Evolutionary conservation across 345 rosid species (phyloP).

Genomic region (Populus davidiana): DNA sequence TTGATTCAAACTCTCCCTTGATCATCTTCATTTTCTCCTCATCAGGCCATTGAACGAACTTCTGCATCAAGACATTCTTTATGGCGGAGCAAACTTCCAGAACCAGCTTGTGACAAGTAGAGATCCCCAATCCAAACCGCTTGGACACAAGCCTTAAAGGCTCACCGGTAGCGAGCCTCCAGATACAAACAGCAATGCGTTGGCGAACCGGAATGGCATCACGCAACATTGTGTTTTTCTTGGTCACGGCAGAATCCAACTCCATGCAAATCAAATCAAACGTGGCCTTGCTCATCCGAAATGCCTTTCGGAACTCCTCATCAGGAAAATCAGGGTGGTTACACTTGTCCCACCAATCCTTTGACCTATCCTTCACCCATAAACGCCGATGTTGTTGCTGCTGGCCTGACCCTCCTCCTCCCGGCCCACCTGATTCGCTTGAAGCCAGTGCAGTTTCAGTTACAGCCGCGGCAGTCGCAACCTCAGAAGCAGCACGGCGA

Average conservation of each 20-base stretch:
- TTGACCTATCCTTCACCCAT: constrained; percentile 84
- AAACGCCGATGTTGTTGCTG: constrained; percentile 42
- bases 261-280: constrained; percentile 69
- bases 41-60: constrained; percentile 67
- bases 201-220: constrained; percentile 90
- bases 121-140: constrained; percentile 78
- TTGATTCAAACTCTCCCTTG: constrained; percentile 41
- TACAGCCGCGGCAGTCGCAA: constrained; percentile 19
- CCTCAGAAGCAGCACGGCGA: constrained; percentile 28
- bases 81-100: constrained; percentile 80
- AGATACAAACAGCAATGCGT: constrained; percentile 83
- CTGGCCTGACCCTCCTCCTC: constrained; percentile 20
- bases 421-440: neutral
- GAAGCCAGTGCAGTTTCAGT: constrained; percentile 14
- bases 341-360: constrained; percentile 83
- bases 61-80: constrained; percentile 59
- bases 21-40: constrained; percentile 38
- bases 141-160: constrained; percentile 77
- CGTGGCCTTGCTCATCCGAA: constrained; percentile 78
- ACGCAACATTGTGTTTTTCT: constrained; percentile 84
- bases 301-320: constrained; percentile 62
- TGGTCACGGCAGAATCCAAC: constrained; percentile 61
- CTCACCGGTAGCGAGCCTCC: constrained; percentile 84
- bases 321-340: constrained; percentile 62
- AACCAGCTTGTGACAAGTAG: constrained; percentile 83